Base-by-base conservation (phyloP, 106 monocot genomes). In the Xerophyta viscosa region DNA sequence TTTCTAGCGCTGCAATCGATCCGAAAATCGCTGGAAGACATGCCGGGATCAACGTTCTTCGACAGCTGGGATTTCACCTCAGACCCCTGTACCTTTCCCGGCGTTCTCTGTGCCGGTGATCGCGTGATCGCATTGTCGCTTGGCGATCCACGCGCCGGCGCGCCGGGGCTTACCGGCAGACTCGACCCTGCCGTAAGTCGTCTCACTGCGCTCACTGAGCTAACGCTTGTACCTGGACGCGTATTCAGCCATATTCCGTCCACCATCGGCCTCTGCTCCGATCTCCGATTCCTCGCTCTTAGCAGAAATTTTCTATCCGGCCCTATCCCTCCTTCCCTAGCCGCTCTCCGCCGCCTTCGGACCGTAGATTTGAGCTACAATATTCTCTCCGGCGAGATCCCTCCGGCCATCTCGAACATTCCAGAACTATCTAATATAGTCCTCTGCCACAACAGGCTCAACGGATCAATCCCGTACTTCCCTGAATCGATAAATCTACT, bases 291-390 rank as follows among this genome's bases (percentile, higher is more conserved):
- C 68, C 64, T 84, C 3, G 84, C 84, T 22, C 60, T 79, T 46
- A 68, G 68, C 53, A 68, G 67, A 27, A 84, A 84, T 57, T 71
- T 71, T 68, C 52, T 84, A 52, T 75, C 75, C 27, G 84, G 84
- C 48, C 24, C 50, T 30, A 71, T 84, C 41, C 84, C 84, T 0
- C 20, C 33, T 28, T 67, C 67, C 2, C 29, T 84, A 27, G 52
- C 56, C 30, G 52, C 70, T 9, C 66, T 84, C 9, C 54, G 30
- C 29, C 47, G 39, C 12, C 65, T 84, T 48, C 67, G 67, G 3
- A 84, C 84, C 6, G 41, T 84, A 25, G 84, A 84, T 43, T 50
- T 84, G 29, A 84, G 84, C 79, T 84, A 64, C 68, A 84, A 84
- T 55, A 53, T 75, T 23, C 70, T 84, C 46, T 71, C 79, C 44